Base-by-base conservation (phyloP, 148 eudicot genomes). In the Camellia granthamiana region DNA sequence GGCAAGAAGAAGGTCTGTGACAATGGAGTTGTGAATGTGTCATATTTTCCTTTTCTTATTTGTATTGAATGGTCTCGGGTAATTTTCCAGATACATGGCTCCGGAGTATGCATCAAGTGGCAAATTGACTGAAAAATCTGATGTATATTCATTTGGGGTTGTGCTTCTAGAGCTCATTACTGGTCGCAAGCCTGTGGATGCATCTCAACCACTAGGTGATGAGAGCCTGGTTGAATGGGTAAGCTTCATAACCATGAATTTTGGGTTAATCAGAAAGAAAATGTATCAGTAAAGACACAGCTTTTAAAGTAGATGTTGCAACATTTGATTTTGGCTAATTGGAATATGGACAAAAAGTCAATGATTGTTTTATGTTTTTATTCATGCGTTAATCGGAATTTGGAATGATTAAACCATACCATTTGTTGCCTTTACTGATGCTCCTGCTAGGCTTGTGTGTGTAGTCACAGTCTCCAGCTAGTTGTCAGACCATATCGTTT, bases 201-300 rank as follows among this genome's bases (percentile, higher is more conserved):
- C 85, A 77, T 84, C 91, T 78, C 91, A 88, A 81, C 98, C 99
- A 9, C 75, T 93, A 47, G 99, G 98, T 46, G 98, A 93, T 75
- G 98, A 96, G 83, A 96, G 99, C 86, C 91, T 96, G 79, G 99
- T 96, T 59, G 99, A 93, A 91, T 96, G 99, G 99, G 99, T 96
- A 83, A 89, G 92, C 77, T 84, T 69, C 74, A 72, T 10, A 55
- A 18, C 18, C 72, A 38, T 42, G 43, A 67, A 58, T 21, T 72
- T 51, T 51, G 42, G 6, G 60, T 23, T 72, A 3, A 52, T 55
- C 67, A 42, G 67, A 41, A 16, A 59, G 67, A 42, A 30, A 8
- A 58, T 55, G 67, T 43, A 60, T 59, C 47, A 74, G 42, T 72
- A 51, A 71, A 71, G 63, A 73, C 41, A 8, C 76, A 54, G 18